Percentiles rank a stretch among this genome's conserved stretches.
These are phyloP conservation scores for Endocalyx cinctus DNA, from an alignment of 2,329 filamentous ascomycete species.

Conservation along the genomic window DNA sequence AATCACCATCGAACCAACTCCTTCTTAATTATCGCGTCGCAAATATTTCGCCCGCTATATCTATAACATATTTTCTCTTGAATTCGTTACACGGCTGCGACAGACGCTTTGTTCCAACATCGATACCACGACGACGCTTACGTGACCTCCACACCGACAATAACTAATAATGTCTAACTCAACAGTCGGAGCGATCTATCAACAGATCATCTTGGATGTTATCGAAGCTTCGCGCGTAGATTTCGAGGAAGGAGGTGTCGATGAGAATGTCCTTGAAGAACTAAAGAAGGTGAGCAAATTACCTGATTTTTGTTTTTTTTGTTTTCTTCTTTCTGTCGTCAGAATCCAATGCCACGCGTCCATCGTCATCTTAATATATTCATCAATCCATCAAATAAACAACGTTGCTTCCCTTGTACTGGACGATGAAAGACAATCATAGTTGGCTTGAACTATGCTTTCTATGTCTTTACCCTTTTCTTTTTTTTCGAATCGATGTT, in stretches of 20 bases:
- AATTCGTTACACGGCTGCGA: too few species aligned
- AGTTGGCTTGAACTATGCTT: slow-evolving; percentile 1
- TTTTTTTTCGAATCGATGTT: not conserved
- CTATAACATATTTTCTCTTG: too few species aligned
- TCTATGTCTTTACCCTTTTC: not conserved
- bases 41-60: too few species aligned
- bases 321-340: slow-evolving; percentile 3
- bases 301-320: slow-evolving; percentile 11
- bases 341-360: slow-evolving; percentile 7
- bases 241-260: slow-evolving; percentile 94
- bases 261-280: slow-evolving; percentile 80
- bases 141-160: too few species aligned
- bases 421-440: not conserved
- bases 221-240: slow-evolving; percentile 89
- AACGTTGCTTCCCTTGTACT: slow-evolving; percentile 1
- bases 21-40: too few species aligned
- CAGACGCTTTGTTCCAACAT: too few species aligned
- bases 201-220: slow-evolving; percentile 74
- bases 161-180: slow-evolving; percentile 52
- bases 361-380: slow-evolving; percentile 5
- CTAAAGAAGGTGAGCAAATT: slow-evolving; percentile 70
- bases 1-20: too few species aligned
- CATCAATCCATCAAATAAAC: slow-evolving; percentile 1
- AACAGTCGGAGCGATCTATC: slow-evolving; percentile 72
- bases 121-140: slow-evolving; percentile 3